Conservation (phyloP, 1,284 basidiomycete genomes). For the Papiliotrema flavescens region DNA sequence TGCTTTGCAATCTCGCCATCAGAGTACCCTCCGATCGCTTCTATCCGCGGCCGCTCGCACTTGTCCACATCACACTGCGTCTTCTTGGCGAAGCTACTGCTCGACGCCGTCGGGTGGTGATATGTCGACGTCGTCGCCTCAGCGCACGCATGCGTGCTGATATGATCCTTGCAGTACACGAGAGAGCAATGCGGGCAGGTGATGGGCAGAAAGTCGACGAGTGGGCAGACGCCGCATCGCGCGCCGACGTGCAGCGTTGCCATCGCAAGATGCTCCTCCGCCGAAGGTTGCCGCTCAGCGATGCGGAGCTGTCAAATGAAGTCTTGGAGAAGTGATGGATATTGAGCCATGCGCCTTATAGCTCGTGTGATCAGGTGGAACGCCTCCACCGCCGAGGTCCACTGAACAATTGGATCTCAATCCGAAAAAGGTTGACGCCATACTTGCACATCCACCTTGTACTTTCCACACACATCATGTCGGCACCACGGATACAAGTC, state of each 20-base stretch:
- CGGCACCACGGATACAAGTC: constrained; percentile 1
- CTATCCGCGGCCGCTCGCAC: constrained; percentile 34
- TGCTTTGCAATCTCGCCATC: constrained; percentile 24
- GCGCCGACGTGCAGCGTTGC: constrained; percentile 33
- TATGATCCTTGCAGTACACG: constrained; percentile 33
- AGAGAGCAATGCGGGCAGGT: constrained; percentile 27
- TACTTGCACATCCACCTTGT: background rate
- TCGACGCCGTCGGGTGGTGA: constrained; percentile 3
- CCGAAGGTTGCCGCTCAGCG: background rate
- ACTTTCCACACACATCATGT: background rate
- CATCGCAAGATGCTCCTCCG: constrained; percentile 14
- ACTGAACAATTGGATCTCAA: no score
- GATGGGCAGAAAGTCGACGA: constrained; percentile 44
- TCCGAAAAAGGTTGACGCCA: no score
- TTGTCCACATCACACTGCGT: constrained; percentile 20
- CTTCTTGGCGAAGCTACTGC: constrained; percentile 9
- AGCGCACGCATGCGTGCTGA: constrained; percentile 28
- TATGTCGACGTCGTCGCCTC: background rate
- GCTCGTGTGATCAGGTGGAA: no score
- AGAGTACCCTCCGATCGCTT: constrained; percentile 28
- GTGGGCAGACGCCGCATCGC: constrained; percentile 26
- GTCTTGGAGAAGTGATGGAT: no score
- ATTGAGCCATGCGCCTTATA: no score
- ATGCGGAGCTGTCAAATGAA: no score
- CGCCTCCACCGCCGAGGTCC: background rate